Conservation (phyloP, 495 filamentous ascomycete genomes). For the Glonium stellatum region DNA sequence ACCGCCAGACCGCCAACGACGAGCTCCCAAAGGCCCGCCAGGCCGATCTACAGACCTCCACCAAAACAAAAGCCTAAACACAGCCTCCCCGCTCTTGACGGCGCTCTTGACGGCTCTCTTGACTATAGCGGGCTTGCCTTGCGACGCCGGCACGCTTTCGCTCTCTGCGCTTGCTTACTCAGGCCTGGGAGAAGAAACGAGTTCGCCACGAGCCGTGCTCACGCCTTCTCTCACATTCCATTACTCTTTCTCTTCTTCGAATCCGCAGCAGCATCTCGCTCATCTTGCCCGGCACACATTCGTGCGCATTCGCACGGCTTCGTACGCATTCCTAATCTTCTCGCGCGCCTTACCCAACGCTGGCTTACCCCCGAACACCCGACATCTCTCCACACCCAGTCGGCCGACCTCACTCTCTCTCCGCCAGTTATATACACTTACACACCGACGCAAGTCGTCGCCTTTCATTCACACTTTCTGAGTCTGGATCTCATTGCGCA, state of each 20-base stretch:
- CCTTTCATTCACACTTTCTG: background rate
- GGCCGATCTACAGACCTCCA: background rate
- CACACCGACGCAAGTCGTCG: background rate
- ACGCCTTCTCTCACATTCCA: background rate
- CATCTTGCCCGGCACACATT: background rate
- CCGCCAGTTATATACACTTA: background rate
- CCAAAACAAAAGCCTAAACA: conserved; percentile 1
- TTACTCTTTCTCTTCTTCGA: background rate
- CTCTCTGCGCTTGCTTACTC: conserved; percentile 5
- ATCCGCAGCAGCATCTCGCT: background rate
- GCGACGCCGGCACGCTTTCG: too few species aligned
- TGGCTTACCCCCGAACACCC: background rate
- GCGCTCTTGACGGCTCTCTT: too few species aligned
- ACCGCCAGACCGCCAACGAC: background rate
- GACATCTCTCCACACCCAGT: background rate
- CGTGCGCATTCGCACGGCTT: too few species aligned
- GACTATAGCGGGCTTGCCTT: too few species aligned
- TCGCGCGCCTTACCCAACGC: background rate
- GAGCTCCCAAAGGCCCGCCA: background rate
- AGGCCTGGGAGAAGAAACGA: background rate
- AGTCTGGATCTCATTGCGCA: background rate
- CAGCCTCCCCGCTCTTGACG: conserved; percentile 10
- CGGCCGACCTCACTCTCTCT: background rate
- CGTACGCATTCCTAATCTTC: too few species aligned
- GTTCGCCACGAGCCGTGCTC: conserved; percentile 18